Conservation (phyloP, 805 yeast genomes). For the baker's yeast (Saccharomyces cerevisiae) region DNA sequence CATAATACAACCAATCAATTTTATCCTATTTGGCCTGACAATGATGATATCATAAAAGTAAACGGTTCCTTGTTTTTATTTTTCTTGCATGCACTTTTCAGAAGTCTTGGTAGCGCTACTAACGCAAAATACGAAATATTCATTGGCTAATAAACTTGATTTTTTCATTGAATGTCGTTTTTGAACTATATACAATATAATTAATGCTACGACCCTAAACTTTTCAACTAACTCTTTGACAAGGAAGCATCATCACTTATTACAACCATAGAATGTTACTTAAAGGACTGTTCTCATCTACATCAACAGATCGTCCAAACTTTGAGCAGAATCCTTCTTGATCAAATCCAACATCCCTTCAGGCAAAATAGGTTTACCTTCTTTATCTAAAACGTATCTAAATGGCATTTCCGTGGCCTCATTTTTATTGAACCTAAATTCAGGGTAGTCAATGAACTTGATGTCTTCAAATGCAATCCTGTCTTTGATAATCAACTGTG, state of each 20-base stretch:
- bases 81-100: neutral
- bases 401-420: slow-evolving; percentile 98
- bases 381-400: slow-evolving; percentile 63
- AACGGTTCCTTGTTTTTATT: too few species aligned
- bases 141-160: neutral
- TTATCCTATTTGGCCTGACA: too few species aligned
- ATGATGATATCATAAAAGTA: too few species aligned
- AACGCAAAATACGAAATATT: neutral
- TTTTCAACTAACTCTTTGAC: neutral
- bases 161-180: neutral
- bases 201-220: neutral
- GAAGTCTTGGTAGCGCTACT: too few species aligned
- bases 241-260: neutral
- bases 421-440: slow-evolving; percentile 73
- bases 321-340: slow-evolving; percentile 76
- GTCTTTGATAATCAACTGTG: slow-evolving; percentile 66
- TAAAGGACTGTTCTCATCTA: neutral
- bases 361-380: slow-evolving; percentile 76
- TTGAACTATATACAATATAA: neutral
- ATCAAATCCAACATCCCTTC: slow-evolving; percentile 85
- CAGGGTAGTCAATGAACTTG: slow-evolving; percentile 86
- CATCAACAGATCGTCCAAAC: slow-evolving; percentile 54
- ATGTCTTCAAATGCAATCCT: slow-evolving; percentile 58
- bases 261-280: neutral
- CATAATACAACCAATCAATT: too few species aligned